phyloP scores from a whole-genome alignment of 2,329 filamentous ascomycete genomes.

The Aspergillus bombycis region DNA sequence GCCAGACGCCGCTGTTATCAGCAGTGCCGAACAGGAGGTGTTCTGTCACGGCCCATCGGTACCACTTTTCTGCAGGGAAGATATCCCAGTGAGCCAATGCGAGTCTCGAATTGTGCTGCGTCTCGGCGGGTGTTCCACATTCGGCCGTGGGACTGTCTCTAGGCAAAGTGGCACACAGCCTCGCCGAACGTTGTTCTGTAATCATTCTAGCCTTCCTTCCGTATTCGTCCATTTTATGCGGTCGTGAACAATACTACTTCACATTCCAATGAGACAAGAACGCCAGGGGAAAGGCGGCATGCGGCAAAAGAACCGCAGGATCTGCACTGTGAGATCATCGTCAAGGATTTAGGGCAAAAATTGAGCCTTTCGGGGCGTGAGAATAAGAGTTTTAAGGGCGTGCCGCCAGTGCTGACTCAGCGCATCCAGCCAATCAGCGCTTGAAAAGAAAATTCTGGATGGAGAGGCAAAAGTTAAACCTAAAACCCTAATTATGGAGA shows the following conservation, averaged over 20 bases:
- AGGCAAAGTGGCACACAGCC: background rate
- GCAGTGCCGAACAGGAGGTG: background rate
- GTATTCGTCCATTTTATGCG: background rate
- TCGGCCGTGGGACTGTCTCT: background rate
- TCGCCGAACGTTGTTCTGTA: background rate
- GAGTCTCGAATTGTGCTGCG: background rate
- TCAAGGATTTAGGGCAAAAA: background rate
- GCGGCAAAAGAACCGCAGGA: background rate
- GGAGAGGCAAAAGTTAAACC: background rate
- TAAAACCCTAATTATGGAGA: conserved; percentile 9
- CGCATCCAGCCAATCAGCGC: background rate
- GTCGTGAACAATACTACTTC: background rate
- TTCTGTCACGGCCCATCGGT: background rate
- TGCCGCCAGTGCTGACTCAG: background rate
- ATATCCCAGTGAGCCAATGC: background rate
- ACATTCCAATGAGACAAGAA: background rate
- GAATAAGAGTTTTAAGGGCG: background rate
- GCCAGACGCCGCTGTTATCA: background rate
- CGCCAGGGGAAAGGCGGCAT: background rate
- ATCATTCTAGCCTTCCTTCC: background rate
- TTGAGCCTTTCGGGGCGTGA: background rate
- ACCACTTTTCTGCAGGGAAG: conserved; percentile 5
- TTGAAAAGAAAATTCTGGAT: background rate
- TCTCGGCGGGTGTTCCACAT: background rate
- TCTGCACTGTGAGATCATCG: background rate